A percentile compares a stretch with the other conserved stretches of the same genome.
Conservation (phyloP, 139 green algal genomes). For the Spirogloea muscicola region DNA sequence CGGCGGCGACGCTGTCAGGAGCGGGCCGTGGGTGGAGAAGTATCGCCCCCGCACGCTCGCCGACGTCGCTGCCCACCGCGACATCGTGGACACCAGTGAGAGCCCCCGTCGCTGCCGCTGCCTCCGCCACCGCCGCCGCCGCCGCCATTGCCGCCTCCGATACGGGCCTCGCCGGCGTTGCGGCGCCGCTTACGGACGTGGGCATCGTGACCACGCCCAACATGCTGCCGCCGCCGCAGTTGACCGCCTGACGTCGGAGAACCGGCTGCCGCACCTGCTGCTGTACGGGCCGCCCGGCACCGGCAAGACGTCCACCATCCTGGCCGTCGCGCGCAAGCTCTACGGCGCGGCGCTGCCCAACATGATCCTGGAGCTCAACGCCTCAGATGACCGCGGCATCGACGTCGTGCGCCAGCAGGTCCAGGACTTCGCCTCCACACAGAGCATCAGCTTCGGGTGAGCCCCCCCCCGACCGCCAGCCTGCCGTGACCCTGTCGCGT, state of each 20-base stretch:
- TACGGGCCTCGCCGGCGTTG: too few species aligned
- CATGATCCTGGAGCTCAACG: conserved; percentile 97
- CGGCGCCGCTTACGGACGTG: too few species aligned
- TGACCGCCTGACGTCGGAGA: conserved; percentile 70
- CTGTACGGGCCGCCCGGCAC: conserved; percentile 98
- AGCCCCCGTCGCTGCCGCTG: too few species aligned
- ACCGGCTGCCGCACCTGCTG: conserved; percentile 89
- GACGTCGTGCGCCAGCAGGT: conserved; percentile 90
- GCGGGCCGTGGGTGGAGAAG: conserved; percentile 86
- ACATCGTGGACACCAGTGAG: conserved; percentile 93
- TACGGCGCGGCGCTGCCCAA: conserved; percentile 70
- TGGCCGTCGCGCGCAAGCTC: conserved; percentile 87
- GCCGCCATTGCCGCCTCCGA: too few species aligned
- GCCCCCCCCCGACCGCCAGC: too few species aligned
- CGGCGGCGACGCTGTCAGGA: too few species aligned
- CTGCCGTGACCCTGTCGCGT: too few species aligned
- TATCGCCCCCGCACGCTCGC: conserved; percentile 86
- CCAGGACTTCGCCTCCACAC: conserved; percentile 92
- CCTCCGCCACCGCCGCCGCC: too few species aligned
- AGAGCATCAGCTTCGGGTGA: conserved; percentile 79
- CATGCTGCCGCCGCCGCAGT: too few species aligned
- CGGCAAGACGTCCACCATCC: conserved; percentile 92
- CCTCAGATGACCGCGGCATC: conserved; percentile 91
- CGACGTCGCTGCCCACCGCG: conserved; percentile 90
- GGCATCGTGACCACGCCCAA: too few species aligned